phyloP scores from a whole-genome alignment of 2,329 filamentous ascomycete genomes.

The Chaetomiaceae sp. region DNA sequence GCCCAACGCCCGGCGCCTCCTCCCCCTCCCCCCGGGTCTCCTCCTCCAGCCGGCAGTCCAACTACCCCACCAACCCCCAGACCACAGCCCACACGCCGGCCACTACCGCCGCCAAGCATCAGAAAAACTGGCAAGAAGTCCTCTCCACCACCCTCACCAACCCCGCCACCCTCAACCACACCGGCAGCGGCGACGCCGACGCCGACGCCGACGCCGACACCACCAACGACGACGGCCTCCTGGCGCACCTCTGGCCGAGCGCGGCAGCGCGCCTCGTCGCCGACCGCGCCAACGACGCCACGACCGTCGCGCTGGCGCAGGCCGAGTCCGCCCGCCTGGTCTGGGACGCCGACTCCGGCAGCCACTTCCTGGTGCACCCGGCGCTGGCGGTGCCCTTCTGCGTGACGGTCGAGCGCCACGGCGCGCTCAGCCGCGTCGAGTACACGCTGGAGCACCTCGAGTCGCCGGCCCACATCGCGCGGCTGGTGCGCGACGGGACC shows the following conservation, averaged over 20 bases:
- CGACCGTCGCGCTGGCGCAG: slow-evolving; percentile 57
- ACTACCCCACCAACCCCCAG: not conserved
- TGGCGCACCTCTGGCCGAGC: slow-evolving; percentile 62
- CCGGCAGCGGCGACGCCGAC: not conserved
- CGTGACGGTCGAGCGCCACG: slow-evolving; percentile 51
- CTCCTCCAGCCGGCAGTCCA: slow-evolving; percentile 13
- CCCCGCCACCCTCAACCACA: slow-evolving; percentile 38
- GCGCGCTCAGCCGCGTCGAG: slow-evolving; percentile 55
- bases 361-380: slow-evolving; percentile 58
- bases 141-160: slow-evolving; percentile 51
- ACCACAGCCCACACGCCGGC: slow-evolving; percentile 26
- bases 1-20: slow-evolving; percentile 21
- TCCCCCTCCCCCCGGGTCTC: slow-evolving; percentile 15
- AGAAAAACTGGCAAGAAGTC: slow-evolving; percentile 52
- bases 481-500: slow-evolving; percentile 54
- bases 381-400: slow-evolving; percentile 58
- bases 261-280: slow-evolving; percentile 58
- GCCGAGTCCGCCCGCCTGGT: slow-evolving; percentile 64
- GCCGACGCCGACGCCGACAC: not conserved
- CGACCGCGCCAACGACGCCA: slow-evolving; percentile 52
- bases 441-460: slow-evolving; percentile 62
- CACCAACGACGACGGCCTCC: slow-evolving; percentile 48
- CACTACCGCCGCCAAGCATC: slow-evolving; percentile 33
- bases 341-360: slow-evolving; percentile 58
- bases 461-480: slow-evolving; percentile 53